Evolutionary conservation across 116 monocot species (phyloP).

Genomic region (Phalaenopsis hybrid): DNA sequence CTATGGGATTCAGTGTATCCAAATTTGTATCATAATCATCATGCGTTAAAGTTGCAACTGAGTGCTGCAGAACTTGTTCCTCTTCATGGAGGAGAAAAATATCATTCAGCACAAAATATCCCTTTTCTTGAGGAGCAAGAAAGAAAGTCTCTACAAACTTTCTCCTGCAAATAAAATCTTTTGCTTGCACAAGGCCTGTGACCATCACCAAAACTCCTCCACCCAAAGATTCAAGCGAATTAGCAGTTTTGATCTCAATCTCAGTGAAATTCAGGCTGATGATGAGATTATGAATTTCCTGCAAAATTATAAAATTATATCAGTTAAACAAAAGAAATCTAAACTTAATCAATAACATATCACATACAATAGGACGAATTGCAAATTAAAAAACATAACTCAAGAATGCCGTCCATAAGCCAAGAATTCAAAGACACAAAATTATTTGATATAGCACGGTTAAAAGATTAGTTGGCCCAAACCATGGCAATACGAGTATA

Average conservation of each 20-base stretch:
- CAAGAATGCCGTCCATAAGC: not conserved
- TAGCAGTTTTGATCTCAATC: slow-evolving; percentile 81
- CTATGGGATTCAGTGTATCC: slow-evolving; percentile 7
- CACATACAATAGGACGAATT: not conserved
- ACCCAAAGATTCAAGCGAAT: slow-evolving; percentile 73
- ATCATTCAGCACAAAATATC: slow-evolving; percentile 87
- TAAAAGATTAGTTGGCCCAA: not conserved
- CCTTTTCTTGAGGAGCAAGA: slow-evolving; percentile 93
- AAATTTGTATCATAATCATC: slow-evolving; percentile 19
- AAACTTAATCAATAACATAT: not conserved
- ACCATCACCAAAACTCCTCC: slow-evolving; percentile 83
- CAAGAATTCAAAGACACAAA: not conserved
- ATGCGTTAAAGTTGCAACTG: not conserved
- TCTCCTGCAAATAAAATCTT: too few relatives aligned
- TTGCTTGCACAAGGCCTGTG: slow-evolving; percentile 60
- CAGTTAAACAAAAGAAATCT: not conserved
- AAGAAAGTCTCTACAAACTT: slow-evolving; percentile 88
- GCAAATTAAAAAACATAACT: not conserved
- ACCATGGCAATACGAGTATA: not conserved
- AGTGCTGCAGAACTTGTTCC: slow-evolving; percentile 19
- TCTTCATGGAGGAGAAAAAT: slow-evolving; percentile 44
- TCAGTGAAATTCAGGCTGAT: slow-evolving; percentile 58
- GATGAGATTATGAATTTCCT: slow-evolving; percentile 83
- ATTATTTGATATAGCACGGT: not conserved
- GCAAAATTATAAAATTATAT: slow-evolving; percentile 16